phyloP scores from a whole-genome alignment of 75 land plant genomes.

The Pseudotsuga menziesii region DNA sequence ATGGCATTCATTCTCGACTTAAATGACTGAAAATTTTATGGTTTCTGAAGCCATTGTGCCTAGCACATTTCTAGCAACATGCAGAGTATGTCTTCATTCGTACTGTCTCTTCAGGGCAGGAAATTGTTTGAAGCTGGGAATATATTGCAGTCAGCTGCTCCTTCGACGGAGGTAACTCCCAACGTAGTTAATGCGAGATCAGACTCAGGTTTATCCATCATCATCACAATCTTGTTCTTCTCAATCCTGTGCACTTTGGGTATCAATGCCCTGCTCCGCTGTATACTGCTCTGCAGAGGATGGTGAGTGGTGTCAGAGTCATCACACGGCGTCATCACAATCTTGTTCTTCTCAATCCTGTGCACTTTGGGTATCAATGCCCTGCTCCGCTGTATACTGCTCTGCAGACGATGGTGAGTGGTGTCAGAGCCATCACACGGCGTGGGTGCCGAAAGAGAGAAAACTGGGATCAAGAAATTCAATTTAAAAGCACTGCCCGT shows the following conservation, averaged over 20 bases:
- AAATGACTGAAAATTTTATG: too few species aligned
- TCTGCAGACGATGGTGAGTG: conserved; percentile 26
- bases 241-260: conserved; percentile 52
- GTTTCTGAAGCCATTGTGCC: too few species aligned
- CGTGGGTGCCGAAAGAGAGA: conserved; percentile 8
- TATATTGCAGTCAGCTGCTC: too few species aligned
- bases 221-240: conserved; percentile 50
- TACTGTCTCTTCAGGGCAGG: too few species aligned
- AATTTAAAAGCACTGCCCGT: conserved; percentile 36
- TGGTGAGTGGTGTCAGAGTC: too few species aligned
- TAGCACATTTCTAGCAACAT: too few species aligned
- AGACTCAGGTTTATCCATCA: conserved; percentile 58
- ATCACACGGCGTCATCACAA: conserved; percentile 50
- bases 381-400: conserved; percentile 30
- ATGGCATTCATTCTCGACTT: too few species aligned
- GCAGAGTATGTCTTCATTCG: too few species aligned
- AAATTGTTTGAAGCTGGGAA: too few species aligned
- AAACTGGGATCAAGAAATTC: conserved; percentile 30
- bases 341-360: conserved; percentile 45
- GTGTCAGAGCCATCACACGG: conserved; percentile 11
- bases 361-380: conserved; percentile 58
- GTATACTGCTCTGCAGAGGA: too few species aligned
- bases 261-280: conserved; percentile 46
- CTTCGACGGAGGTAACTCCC: too few species aligned
- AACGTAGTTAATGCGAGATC: not conserved